Percentiles rank a stretch among this genome's conserved stretches.
Evolutionary conservation across 352 stramenopile genomes (phyloP).

Genomic region (Globisporangium viniferum): DNA sequence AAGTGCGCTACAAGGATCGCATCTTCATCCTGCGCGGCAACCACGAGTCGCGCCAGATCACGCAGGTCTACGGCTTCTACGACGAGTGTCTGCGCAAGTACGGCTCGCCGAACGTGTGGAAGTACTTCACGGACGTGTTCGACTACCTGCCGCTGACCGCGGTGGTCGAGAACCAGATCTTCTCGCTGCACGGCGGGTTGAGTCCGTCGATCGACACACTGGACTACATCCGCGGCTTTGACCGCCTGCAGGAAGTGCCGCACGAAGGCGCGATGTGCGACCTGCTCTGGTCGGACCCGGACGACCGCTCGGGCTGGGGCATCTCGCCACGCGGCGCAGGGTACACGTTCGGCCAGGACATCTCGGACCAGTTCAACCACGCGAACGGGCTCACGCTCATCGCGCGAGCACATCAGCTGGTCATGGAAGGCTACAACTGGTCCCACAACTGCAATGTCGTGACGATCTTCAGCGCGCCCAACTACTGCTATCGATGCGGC

Average conservation of each 20-base stretch:
- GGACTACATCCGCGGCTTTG: conserved; percentile 93
- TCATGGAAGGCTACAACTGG: conserved; percentile 94
- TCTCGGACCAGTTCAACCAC: conserved; percentile 92
- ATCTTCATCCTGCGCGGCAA: conserved; percentile 90
- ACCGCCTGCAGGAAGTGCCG: conserved; percentile 94
- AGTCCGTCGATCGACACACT: conserved; percentile 89
- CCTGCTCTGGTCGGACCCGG: conserved; percentile 97
- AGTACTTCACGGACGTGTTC: conserved; percentile 88
- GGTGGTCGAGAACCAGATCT: conserved; percentile 92
- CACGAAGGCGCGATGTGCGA: conserved; percentile 98
- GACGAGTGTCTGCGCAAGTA: conserved; percentile 99
- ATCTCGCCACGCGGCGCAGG: conserved; percentile 92
- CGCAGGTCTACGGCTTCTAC: conserved; percentile 97
- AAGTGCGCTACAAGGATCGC: conserved; percentile 92
- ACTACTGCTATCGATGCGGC: conserved; percentile 99
- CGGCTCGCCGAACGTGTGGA: conserved; percentile 80
- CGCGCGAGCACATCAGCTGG: conserved; percentile 92
- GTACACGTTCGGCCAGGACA: conserved; percentile 93
- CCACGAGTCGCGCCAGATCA: conserved; percentile 97
- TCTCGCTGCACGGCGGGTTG: conserved; percentile 87
- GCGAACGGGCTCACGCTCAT: conserved; percentile 93
- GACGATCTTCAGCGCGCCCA: conserved; percentile 98
- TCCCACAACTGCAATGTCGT: conserved; percentile 96
- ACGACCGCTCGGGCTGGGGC: conserved; percentile 93
- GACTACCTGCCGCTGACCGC: conserved; percentile 96